Percentiles rank a stretch among this genome's conserved stretches.
These are phyloP conservation scores for Haplographium delicatum DNA, from an alignment of 495 filamentous ascomycete genomes.

Conservation along the genomic window DNA sequence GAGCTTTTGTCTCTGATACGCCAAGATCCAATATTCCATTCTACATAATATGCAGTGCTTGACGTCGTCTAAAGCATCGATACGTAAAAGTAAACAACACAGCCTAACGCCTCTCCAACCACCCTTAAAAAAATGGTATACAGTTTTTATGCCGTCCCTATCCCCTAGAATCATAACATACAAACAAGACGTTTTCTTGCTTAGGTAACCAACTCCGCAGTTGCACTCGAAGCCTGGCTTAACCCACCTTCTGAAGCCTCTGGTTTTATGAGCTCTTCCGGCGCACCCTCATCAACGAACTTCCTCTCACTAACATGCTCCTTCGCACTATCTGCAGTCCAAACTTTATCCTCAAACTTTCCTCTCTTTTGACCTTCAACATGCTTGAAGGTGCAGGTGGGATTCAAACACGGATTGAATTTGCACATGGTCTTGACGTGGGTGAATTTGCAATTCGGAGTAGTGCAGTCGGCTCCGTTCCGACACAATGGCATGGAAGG, in stretches of 20 bases:
- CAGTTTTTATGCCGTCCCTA: slow-evolving; percentile 8
- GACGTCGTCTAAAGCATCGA: neutral
- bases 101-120: slow-evolving; percentile 4
- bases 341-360: slow-evolving; percentile 85
- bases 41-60: slow-evolving; percentile 12
- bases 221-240: slow-evolving; percentile 13
- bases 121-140: slow-evolving; percentile 10
- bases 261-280: slow-evolving; percentile 76
- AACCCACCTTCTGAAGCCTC: slow-evolving; percentile 34
- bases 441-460: slow-evolving; percentile 82
- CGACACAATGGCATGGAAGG: slow-evolving; percentile 69
- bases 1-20: slow-evolving; percentile 22
- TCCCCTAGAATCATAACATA: slow-evolving; percentile 7
- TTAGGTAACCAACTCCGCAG: slow-evolving; percentile 22
- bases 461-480: slow-evolving; percentile 87
- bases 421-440: slow-evolving; percentile 80
- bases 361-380: slow-evolving; percentile 77
- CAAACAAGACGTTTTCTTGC: neutral
- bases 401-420: slow-evolving; percentile 85
- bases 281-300: slow-evolving; percentile 64
- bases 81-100: neutral
- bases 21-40: slow-evolving; percentile 21
- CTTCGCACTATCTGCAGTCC: slow-evolving; percentile 60
- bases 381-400: slow-evolving; percentile 82
- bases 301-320: slow-evolving; percentile 83